Percentiles rank a stretch among this genome's conserved stretches.
These are phyloP conservation scores for Pleurotus ostreatus DNA, from an alignment of 768 basidiomycete genomes.

Conservation along the genomic window DNA sequence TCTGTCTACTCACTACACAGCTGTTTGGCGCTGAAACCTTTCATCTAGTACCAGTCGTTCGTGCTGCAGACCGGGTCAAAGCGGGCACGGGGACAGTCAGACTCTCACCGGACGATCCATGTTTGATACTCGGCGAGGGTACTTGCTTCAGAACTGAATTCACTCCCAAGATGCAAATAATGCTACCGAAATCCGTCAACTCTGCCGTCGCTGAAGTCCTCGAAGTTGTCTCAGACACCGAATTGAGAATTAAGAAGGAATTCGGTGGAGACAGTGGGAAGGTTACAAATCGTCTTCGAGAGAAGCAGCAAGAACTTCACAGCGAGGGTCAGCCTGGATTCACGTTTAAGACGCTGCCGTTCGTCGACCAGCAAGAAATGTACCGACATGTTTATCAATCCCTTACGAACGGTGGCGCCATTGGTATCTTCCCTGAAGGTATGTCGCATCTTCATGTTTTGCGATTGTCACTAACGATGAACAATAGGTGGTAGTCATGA, in stretches of 20 bases:
- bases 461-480: neutral
- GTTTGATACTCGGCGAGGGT: constrained; percentile 74
- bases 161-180: constrained; percentile 74
- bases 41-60: constrained; percentile 79
- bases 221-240: constrained; percentile 85
- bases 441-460: constrained; percentile 1
- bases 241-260: constrained; percentile 80
- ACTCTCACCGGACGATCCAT: constrained; percentile 73
- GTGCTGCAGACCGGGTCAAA: constrained; percentile 84
- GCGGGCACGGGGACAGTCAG: constrained; percentile 69
- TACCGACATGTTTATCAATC: constrained; percentile 90
- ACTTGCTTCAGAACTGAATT: constrained; percentile 79
- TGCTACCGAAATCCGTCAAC: constrained; percentile 77
- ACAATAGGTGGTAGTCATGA: constrained; percentile 91
- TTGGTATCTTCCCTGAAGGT: constrained; percentile 99
- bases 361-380: constrained; percentile 92
- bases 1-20: neutral
- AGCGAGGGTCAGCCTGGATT: constrained; percentile 57
- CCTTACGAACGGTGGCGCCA: constrained; percentile 80
- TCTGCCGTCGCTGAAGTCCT: constrained; percentile 79
- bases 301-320: constrained; percentile 59
- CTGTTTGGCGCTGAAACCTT: constrained; percentile 7
- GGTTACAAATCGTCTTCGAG: constrained; percentile 61
- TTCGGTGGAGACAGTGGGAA: constrained; percentile 82
- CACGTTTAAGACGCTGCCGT: constrained; percentile 79